Base-by-base conservation (phyloP, 163 green algal genomes). In the Chloromonas sp. region DNA sequence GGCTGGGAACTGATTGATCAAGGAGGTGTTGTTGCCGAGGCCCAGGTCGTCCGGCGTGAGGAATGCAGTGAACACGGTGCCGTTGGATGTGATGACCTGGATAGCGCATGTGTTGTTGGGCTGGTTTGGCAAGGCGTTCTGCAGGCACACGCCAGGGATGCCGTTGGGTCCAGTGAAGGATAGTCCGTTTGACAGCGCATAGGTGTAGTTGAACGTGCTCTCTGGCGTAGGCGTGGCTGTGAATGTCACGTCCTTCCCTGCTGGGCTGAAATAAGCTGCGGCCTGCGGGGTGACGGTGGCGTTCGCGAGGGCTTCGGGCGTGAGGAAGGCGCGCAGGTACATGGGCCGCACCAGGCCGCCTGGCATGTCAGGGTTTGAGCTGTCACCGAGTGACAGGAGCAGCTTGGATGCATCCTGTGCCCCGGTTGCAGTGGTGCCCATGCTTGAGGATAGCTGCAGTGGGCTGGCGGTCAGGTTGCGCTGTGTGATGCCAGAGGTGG, bases 161-260 rank as follows among this genome's bases (percentile, higher is more conserved):
- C 77, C 77, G 2, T 79, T 79, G 2, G 1, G 3, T 2, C 14
- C n/a, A 1, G 36, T 57, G 77, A 61, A 57, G n/a, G n/a, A 81
- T 8, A 60, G 2, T 3, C 3, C 77, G 77, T 57, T 81, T 3
- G 77, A 57, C 2, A 81, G 3, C n/a, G 77, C 3, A 57, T 62
- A 61, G 1, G 77, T 61, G 77, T 81, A 81, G 14, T 81, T 81
- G 77, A 81, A 81, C 2, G 77, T 81, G 77, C 61, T 57, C 77
- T 14, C 15, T 1, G 14, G 77, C 1, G 13, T 81, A 2, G 77
- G 77, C 2, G 77, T 57, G 36, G 61, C 77, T 57, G 57, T n/a
- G 77, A 61, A 81, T 3, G 77, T 81, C 2, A 81, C 36, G 2
- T n/a, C 77, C 15, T 60, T 57, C 1, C 77, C 77, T 2, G 60